A percentile compares a stretch with the other conserved stretches of the same genome.
These are phyloP conservation scores for Podaxis sp. DNA, from an alignment of 768 basidiomycete species.

Conservation along the genomic window DNA sequence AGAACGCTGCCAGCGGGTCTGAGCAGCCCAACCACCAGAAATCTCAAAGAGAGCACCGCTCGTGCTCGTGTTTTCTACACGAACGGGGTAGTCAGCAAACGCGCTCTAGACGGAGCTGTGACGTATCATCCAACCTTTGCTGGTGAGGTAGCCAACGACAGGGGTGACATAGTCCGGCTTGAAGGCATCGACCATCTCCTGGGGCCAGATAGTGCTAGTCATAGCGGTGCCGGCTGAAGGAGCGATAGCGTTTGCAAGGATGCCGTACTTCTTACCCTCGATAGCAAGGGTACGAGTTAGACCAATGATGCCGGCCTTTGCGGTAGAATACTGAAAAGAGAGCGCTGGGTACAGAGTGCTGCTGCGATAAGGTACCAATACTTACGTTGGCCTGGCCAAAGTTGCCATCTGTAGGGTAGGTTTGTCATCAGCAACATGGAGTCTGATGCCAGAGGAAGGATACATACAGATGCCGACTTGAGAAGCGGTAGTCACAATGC, in stretches of 20 bases:
- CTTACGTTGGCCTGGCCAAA: slow-evolving; percentile 90
- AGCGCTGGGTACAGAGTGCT: slow-evolving; percentile 6
- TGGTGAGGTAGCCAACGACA: slow-evolving; percentile 86
- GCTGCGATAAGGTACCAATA: background rate
- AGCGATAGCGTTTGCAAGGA: slow-evolving; percentile 85
- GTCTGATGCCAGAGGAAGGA: background rate
- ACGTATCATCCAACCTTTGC: slow-evolving; percentile 46
- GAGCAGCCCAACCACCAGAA: slow-evolving; percentile 87
- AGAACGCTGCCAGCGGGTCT: slow-evolving; percentile 90
- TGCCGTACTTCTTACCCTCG: slow-evolving; percentile 90
- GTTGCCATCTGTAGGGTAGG: slow-evolving; percentile 68
- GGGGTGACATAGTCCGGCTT: slow-evolving; percentile 96
- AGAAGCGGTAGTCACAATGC: slow-evolving; percentile 93
- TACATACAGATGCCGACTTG: slow-evolving; percentile 88
- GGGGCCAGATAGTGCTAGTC: slow-evolving; percentile 84
- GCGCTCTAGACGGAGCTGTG: background rate
- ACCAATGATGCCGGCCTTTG: slow-evolving; percentile 90
- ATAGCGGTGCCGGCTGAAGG: slow-evolving; percentile 90
- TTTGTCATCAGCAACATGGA: background rate
- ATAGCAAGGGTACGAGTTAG: slow-evolving; percentile 87
- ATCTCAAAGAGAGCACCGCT: slow-evolving; percentile 84
- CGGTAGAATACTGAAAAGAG: slow-evolving; percentile 72
- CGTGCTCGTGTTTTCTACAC: slow-evolving; percentile 64
- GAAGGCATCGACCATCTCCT: slow-evolving; percentile 87
- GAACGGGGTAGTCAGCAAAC: background rate